These are phyloP conservation scores for Ascoidea asiatica DNA, from an alignment of 805 yeast species.

Conservation along the genomic window DNA sequence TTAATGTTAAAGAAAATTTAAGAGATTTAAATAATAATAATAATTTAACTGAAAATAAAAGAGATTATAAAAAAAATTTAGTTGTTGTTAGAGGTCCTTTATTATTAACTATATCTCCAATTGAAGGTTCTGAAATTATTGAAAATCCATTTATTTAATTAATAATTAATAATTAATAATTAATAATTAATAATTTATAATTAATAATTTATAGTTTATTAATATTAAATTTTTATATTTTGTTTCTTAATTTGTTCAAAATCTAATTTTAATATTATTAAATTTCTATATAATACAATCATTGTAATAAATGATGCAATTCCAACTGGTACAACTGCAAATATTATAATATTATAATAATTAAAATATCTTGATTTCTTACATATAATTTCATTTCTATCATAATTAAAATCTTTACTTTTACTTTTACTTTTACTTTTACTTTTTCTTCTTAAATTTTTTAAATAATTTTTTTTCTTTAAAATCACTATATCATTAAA, in stretches of 20 bases:
- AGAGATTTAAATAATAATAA: slow-evolving; percentile 57
- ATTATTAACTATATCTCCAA: slow-evolving; percentile 57
- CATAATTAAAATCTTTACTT: too few species aligned
- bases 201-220: slow-evolving; percentile 1
- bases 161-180: slow-evolving; percentile 9
- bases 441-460: slow-evolving; percentile 6
- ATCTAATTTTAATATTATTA: slow-evolving; percentile 64
- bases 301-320: slow-evolving; percentile 86
- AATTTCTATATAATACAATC: slow-evolving; percentile 66
- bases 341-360: slow-evolving; percentile 77
- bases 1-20: slow-evolving; percentile 52
- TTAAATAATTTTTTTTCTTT: slow-evolving; percentile 1
- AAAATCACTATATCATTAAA: too few species aligned
- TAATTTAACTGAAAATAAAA: slow-evolving; percentile 38
- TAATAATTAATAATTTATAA: neutral
- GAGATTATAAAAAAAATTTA: slow-evolving; percentile 50
- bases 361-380: slow-evolving; percentile 59
- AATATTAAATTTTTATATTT: too few species aligned
- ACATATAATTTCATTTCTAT: too few species aligned
- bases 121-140: slow-evolving; percentile 56
- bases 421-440: slow-evolving; percentile 9
- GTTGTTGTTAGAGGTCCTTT: slow-evolving; percentile 83
- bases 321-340: slow-evolving; percentile 97
- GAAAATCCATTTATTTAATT: slow-evolving; percentile 49
- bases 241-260: too few species aligned